Base-by-base conservation (phyloP, 108 stramenopile species). In the Parietichytrium sp. region DNA sequence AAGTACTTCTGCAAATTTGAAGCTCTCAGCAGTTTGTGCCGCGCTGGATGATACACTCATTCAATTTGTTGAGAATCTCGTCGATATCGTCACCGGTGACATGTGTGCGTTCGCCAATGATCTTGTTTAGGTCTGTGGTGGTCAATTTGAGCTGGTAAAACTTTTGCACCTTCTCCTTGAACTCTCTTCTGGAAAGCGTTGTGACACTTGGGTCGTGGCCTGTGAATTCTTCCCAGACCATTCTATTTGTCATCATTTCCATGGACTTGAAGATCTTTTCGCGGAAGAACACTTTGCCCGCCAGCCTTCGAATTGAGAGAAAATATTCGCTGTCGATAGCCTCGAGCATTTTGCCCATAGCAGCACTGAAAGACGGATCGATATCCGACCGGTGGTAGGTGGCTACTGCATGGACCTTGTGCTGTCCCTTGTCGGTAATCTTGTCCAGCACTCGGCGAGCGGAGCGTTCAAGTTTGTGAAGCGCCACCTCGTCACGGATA, bases 381-480 rank as follows among this genome's bases (percentile, higher is more conserved):
- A 72, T 72, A n/a, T 72, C 61, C 3, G 38, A 45, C 38, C 61
- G 61, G 15, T 72, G 38, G 61, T 72, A 72, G 61, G 61, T 72
- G 6, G 61, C 36, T 6, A 72, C 61, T 1, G 38, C 36, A 42
- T 72, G 61, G 33, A 72, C 42, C 61, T 72, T 72, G 29, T 72
- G 36, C 61, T 3, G 23, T 33, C 61, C 61, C 10, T 45, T 12
- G 38, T 72, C 2, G 2, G 61, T 72, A 42, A 72, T 72, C 2
- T 42, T 33, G 20, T 27, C 15, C 2, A 72, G 45, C 38, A 45
- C 45, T 15, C 12, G 20, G 20, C 45, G 18, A 2, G 45, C 61
- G 38, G 36, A 33, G 38, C 12, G 10, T 33, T 42, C 36, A 42
- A 72, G 61, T 20, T 16, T 23, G 6, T 72, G 10, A 20, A 72